Evolutionary conservation across 352 stramenopile species (phyloP), one percentile per base, ranked within the genome.

Genomic region (Globisporangium takayamanum): DNA sequence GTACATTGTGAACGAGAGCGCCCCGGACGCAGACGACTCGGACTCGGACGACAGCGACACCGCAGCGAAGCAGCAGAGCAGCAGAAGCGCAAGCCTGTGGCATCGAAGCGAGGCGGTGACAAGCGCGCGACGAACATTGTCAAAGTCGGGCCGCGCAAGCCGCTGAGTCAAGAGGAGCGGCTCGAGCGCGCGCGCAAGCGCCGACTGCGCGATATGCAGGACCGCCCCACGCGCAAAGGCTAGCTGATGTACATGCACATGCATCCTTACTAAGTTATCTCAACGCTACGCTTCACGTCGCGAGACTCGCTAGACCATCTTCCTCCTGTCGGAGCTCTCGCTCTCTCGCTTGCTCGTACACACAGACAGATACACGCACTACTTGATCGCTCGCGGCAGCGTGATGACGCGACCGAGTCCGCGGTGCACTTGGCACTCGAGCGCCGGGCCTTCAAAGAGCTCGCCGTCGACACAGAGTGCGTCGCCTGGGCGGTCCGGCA

Each of bases 401-500:
- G 67, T 49, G 33, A 89, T 74, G 39, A 87, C 71, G 16, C 79
- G 67, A 26, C 70, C 79, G 53, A 89, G 63, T 0, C 76, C 79
- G 25, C 74, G 73, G 49, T 89, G 77, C 14, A 89, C 77, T 55
- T 89, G 70, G 15, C 66, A 69, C 50, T 85, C 73, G 12, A 87
- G 50, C 22, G 69, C 73, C 5, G 70, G 66, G 0, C 79, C 79
- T 2, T 68, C 63, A 20, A 88, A 67, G 11, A 82, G 30, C 52
- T 89, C 77, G 14, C 79, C 79, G 48, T 89, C 79, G 15, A 89
- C 68, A 18, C 78, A 89, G 36, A 89, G 68, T 20, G 74, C 60
- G 46, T 85, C 74, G 20, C 66, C 64, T 0, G 66, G 30, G 7
- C 75, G 68, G 16, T 74, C 73, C 1, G 71, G 63, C 28, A 72